Conservation (phyloP, 371 early-diverging fungal species). For the Nematocida sp. region DNA sequence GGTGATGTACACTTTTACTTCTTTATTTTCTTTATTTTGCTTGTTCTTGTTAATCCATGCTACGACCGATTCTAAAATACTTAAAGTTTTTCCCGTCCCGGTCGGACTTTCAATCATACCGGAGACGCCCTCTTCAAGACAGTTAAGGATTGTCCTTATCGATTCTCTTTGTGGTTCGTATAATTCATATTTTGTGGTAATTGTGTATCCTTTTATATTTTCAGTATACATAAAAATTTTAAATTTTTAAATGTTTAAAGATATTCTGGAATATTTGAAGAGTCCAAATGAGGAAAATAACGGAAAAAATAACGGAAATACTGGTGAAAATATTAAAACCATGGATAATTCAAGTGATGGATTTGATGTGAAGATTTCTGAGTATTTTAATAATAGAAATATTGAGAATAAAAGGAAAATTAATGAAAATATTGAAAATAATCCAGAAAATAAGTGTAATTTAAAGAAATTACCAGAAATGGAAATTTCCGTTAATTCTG, state of each 20-base stretch:
- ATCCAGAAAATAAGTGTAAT: too few species aligned
- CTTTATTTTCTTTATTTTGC: not conserved
- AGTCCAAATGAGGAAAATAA: not conserved
- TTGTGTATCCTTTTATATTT: constrained; percentile 25
- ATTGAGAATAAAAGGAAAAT: too few species aligned
- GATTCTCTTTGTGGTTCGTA: constrained; percentile 72
- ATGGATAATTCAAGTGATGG: not conserved
- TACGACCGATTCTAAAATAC: constrained; percentile 72
- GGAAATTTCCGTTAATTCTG: too few species aligned
- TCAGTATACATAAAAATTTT: constrained; percentile 57
- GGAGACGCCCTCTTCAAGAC: constrained; percentile 68
- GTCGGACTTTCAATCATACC: constrained; percentile 74
- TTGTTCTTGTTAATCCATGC: constrained; percentile 64
- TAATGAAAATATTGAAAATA: too few species aligned
- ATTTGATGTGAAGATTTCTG: too few species aligned
- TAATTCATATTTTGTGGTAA: constrained; percentile 71
- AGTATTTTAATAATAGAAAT: not conserved
- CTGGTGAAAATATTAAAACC: not conserved
- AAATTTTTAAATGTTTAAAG: constrained; percentile 41
- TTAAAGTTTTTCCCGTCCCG: constrained; percentile 74
- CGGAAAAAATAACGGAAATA: constrained; percentile 13
- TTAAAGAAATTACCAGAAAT: too few species aligned
- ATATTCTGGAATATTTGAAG: constrained; percentile 17
- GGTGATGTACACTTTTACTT: constrained; percentile 73
- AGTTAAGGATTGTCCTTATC: constrained; percentile 71